phyloP scores from a whole-genome alignment of 1,139 yeast species.

The Candida gigantensis region DNA sequence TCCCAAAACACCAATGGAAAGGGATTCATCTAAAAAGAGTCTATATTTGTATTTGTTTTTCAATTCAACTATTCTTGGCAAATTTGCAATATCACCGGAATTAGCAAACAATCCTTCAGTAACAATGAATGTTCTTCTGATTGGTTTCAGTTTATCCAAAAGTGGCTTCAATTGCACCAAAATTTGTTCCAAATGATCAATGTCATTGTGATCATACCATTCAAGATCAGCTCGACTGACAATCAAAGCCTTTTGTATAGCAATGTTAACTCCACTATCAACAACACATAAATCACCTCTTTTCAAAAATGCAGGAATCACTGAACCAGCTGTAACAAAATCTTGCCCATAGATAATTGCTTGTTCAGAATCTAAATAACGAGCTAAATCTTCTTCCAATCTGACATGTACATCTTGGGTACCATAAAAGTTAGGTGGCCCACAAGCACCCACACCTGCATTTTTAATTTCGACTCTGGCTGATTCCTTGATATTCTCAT shows the following conservation, averaged over 20 bases:
- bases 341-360: conserved; percentile 93
- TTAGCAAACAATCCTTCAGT: conserved; percentile 88
- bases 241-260: conserved; percentile 85
- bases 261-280: conserved; percentile 74
- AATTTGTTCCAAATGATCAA: conserved; percentile 74
- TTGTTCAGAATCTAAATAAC: conserved; percentile 72
- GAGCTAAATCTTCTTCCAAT: conserved; percentile 74
- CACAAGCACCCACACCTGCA: conserved; percentile 96
- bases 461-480: conserved; percentile 61
- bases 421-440: conserved; percentile 97
- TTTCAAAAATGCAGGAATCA: conserved; percentile 91
- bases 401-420: conserved; percentile 89
- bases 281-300: conserved; percentile 93
- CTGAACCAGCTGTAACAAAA: conserved; percentile 88
- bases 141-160: conserved; percentile 64
- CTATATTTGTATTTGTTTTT: conserved; percentile 83
- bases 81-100: conserved; percentile 77
- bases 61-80: conserved; percentile 69
- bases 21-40: conserved; percentile 81
- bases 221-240: conserved; percentile 84
- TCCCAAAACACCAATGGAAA: conserved; percentile 86
- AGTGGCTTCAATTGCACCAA: conserved; percentile 64
- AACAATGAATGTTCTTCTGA: conserved; percentile 84
- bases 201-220: conserved; percentile 86
- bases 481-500: conserved; percentile 48